Percentiles rank a stretch among this genome's conserved stretches.
Evolutionary conservation across 192 early-diverging fungal species (phyloP).

Genomic region (Podochytrium sp.): DNA sequence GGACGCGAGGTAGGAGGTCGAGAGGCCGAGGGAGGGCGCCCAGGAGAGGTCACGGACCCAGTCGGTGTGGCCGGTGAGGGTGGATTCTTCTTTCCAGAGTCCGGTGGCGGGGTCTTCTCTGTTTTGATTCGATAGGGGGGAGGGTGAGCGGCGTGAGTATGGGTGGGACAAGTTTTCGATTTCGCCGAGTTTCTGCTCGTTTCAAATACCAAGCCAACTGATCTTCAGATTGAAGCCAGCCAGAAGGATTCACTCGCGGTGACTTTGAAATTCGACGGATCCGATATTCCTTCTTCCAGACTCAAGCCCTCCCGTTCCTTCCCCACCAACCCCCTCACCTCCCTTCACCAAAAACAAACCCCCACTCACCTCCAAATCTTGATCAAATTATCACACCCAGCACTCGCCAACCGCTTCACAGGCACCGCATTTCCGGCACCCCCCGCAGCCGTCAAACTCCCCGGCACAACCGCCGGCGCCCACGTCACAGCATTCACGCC

Average conservation of each 20-base stretch:
- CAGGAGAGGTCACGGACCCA: conserved; percentile 99
- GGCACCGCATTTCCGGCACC: conserved; percentile 53
- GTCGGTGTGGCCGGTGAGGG: conserved; percentile 89
- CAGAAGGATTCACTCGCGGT: too few relatives aligned
- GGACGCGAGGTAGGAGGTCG: conserved; percentile 85
- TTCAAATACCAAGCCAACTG: too few relatives aligned
- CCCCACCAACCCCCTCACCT: not conserved
- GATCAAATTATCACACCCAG: conserved; percentile 94
- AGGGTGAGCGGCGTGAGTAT: too few relatives aligned
- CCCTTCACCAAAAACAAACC: conserved; percentile 17
- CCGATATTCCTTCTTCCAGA: conserved; percentile 59
- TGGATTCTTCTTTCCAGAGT: conserved; percentile 78
- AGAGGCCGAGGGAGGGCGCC: conserved; percentile 93
- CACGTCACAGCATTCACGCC: conserved; percentile 94
- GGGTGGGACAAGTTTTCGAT: too few relatives aligned
- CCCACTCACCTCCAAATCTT: conserved; percentile 84
- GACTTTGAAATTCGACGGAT: too few relatives aligned
- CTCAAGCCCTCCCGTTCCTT: not conserved
- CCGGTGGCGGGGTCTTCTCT: too few relatives aligned
- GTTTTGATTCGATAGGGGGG: too few relatives aligned
- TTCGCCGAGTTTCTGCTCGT: too few relatives aligned
- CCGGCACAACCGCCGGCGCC: conserved; percentile 87
- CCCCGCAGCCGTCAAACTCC: conserved; percentile 55
- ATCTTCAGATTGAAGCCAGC: too few relatives aligned
- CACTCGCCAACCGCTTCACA: conserved; percentile 84